phyloP scores from a whole-genome alignment of 257 asterid species.

The Solanum chilense region DNA sequence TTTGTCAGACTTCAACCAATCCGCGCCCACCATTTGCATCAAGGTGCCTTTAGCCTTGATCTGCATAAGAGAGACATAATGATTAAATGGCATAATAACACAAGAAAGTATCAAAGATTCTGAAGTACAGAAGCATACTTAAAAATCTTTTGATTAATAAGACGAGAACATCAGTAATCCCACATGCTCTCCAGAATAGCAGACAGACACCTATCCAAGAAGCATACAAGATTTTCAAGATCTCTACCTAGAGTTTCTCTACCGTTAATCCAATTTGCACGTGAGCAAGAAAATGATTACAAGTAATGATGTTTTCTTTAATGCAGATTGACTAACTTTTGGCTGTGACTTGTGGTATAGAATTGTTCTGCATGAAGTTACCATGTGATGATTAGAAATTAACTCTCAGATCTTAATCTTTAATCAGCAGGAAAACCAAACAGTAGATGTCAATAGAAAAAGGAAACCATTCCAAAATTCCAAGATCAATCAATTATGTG shows the following conservation, averaged over 20 bases:
- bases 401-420: not conserved
- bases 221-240: not conserved
- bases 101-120: not conserved
- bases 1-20: conserved; percentile 95
- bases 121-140: not conserved
- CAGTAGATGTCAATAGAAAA: not conserved
- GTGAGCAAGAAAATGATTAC: not conserved
- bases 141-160: not conserved
- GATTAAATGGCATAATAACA: not conserved
- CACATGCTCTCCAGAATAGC: not conserved
- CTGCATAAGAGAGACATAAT: conserved; percentile 12
- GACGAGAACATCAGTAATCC: not conserved
- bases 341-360: not conserved
- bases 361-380: not conserved
- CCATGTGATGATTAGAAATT: not conserved
- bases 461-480: not conserved
- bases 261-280: not conserved
- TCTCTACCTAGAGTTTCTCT: not conserved
- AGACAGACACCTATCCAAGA: not conserved
- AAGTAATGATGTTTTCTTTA: not conserved
- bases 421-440: not conserved
- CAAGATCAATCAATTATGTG: not conserved
- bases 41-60: conserved; percentile 79
- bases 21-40: conserved; percentile 99
- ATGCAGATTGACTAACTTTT: not conserved